These are phyloP conservation scores for Candida saitoana DNA, from an alignment of 805 yeast species.

Conservation along the genomic window DNA sequence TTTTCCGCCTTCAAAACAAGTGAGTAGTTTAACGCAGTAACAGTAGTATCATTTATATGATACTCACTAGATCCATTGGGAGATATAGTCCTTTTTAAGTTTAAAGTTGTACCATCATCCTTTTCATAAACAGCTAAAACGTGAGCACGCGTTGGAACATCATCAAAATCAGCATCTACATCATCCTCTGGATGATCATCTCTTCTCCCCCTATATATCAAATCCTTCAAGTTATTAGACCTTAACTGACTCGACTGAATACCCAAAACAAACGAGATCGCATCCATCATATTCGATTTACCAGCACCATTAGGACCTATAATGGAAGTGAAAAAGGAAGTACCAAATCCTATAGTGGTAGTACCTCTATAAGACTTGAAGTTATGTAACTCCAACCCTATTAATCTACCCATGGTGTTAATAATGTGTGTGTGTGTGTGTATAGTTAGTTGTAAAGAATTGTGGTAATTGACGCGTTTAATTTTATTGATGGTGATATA, in stretches of 20 bases:
- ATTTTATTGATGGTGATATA: background rate
- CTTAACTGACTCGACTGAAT: slow-evolving; percentile 71
- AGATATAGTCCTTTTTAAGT: slow-evolving; percentile 60
- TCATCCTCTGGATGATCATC: slow-evolving; percentile 6
- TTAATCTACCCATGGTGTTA: slow-evolving; percentile 79
- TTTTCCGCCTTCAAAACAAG: slow-evolving; percentile 68
- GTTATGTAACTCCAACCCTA: slow-evolving; percentile 74
- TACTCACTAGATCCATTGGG: slow-evolving; percentile 63
- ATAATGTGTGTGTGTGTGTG: slow-evolving; percentile 2
- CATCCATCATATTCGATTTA: slow-evolving; percentile 96
- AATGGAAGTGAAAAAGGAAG: slow-evolving; percentile 78
- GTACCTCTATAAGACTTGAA: slow-evolving; percentile 89
- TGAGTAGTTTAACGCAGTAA: slow-evolving; percentile 62
- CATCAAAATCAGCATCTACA: slow-evolving; percentile 18
- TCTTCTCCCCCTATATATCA: slow-evolving; percentile 67
- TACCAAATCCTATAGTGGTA: slow-evolving; percentile 75
- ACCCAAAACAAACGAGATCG: slow-evolving; percentile 91
- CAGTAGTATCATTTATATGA: slow-evolving; percentile 55
- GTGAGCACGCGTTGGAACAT: slow-evolving; percentile 53
- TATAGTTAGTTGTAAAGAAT: too few species aligned
- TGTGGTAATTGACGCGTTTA: slow-evolving; percentile 2
- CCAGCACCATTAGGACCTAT: slow-evolving; percentile 99
- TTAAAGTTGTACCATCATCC: slow-evolving; percentile 52
- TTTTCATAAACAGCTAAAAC: slow-evolving; percentile 76
- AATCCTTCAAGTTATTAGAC: slow-evolving; percentile 66